phyloP scores from a whole-genome alignment of 2,329 filamentous ascomycete species.

The Alternaria ventricosa region DNA sequence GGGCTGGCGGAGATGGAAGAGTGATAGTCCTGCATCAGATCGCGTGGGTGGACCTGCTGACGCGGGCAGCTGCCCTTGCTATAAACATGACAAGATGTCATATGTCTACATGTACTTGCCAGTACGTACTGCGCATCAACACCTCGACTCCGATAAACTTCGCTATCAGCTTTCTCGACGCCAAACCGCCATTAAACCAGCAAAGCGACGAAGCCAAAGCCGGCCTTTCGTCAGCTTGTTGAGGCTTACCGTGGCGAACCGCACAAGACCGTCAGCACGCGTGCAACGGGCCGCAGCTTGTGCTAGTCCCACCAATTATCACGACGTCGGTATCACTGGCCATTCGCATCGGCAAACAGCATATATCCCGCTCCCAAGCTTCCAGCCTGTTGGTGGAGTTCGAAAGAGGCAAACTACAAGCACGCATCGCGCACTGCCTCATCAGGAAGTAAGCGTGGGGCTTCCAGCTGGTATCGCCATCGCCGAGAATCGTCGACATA shows the following conservation, averaged over 20 bases:
- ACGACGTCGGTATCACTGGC: conserved; percentile 9
- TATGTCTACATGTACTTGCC: neutral
- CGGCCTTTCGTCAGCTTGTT: conserved; percentile 16
- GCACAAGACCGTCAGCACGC: conserved; percentile 12
- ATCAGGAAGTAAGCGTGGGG: neutral
- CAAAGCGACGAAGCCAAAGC: conserved; percentile 12
- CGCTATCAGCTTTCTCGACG: neutral
- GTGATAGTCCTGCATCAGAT: conserved; percentile 28
- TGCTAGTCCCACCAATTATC: conserved; percentile 10
- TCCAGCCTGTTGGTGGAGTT: neutral
- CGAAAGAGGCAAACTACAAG: neutral
- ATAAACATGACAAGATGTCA: conserved; percentile 6
- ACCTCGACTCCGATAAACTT: neutral
- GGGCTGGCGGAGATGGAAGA: conserved; percentile 16
- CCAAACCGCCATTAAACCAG: neutral
- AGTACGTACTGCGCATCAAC: neutral
- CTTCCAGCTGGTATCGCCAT: conserved; percentile 4
- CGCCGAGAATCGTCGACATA: neutral
- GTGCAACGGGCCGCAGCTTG: conserved; percentile 17
- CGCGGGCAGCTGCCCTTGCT: conserved; percentile 24
- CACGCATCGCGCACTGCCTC: conserved; percentile 9
- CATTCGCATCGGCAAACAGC: neutral
- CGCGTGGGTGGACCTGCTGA: conserved; percentile 31
- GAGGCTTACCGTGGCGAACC: conserved; percentile 31
- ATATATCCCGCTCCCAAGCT: neutral